Evolutionary conservation across 441 rosid species (phyloP).

Genomic region (Metrosideros polymorpha): DNA sequence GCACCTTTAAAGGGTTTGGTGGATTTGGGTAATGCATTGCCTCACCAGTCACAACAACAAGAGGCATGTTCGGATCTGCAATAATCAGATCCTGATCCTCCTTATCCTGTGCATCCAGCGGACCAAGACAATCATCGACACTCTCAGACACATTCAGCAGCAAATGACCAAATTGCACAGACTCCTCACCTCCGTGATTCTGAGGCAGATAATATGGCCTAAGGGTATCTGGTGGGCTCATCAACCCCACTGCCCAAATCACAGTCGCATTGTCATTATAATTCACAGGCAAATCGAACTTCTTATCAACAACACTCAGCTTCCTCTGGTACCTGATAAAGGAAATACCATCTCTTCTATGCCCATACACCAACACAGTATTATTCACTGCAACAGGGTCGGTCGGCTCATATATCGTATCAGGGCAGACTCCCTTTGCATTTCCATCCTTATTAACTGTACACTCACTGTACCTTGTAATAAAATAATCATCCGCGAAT

Average conservation of each 20-base stretch:
- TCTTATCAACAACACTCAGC: conserved; percentile 46
- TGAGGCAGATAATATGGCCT: conserved; percentile 82
- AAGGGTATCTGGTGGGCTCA: conserved; percentile 76
- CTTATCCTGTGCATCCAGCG: conserved; percentile 73
- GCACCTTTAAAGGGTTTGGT: conserved; percentile 71
- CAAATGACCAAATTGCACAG: conserved; percentile 46
- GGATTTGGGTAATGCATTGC: conserved; percentile 79
- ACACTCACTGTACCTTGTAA: conserved; percentile 67
- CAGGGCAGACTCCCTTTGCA: conserved; percentile 85
- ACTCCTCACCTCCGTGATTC: conserved; percentile 57
- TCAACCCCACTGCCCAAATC: conserved; percentile 92
- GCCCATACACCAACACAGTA: conserved; percentile 71
- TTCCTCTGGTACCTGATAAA: conserved; percentile 75
- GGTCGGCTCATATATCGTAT: conserved; percentile 46
- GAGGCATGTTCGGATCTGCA: conserved; percentile 68
- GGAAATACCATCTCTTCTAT: conserved; percentile 87
- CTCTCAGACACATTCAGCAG: conserved; percentile 45
- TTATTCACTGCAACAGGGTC: conserved; percentile 47
- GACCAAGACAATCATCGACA: conserved; percentile 76
- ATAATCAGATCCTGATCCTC: conserved; percentile 79
- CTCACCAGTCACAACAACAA: conserved; percentile 57
- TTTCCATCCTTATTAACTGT: conserved; percentile 45
- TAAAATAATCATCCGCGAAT: conserved; percentile 74
- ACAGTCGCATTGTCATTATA: conserved; percentile 38
- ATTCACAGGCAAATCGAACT: conserved; percentile 70